These are phyloP conservation scores for Backusella tarrabulga DNA, from an alignment of 192 early-diverging fungal species.

Conservation along the genomic window DNA sequence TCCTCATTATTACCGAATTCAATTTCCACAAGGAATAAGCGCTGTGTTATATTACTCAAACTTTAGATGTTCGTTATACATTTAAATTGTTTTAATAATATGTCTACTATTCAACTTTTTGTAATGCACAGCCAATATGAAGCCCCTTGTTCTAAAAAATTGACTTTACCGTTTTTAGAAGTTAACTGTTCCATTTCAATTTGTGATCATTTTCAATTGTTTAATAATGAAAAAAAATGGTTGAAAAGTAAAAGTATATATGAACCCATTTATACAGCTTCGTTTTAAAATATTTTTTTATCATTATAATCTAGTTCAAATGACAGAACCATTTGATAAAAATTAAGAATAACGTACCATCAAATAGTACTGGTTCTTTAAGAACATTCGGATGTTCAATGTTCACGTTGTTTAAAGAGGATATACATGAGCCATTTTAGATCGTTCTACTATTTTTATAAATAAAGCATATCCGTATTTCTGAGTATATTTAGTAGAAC, in stretches of 20 bases:
- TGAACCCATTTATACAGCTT: background rate
- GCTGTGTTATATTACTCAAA: background rate
- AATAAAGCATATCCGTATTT: background rate
- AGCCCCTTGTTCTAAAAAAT: background rate
- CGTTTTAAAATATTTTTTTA: background rate
- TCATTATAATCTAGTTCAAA: background rate
- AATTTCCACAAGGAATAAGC: background rate
- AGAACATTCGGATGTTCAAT: background rate
- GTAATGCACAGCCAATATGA: background rate
- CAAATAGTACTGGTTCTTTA: background rate
- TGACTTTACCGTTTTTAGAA: background rate
- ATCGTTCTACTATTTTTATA: background rate
- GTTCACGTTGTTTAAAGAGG: background rate
- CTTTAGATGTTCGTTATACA: no score
- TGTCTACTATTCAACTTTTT: background rate
- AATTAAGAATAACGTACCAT: no score
- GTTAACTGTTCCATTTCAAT: background rate
- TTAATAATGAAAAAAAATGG: background rate
- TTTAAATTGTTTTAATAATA: background rate
- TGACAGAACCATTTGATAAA: background rate
- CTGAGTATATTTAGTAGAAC: background rate
- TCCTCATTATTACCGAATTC: background rate
- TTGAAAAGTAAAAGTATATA: background rate
- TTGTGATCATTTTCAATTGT: background rate
- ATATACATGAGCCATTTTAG: background rate